Base-by-base conservation (phyloP, 345 rosid genomes). In the Rubroshorea leprosula region DNA sequence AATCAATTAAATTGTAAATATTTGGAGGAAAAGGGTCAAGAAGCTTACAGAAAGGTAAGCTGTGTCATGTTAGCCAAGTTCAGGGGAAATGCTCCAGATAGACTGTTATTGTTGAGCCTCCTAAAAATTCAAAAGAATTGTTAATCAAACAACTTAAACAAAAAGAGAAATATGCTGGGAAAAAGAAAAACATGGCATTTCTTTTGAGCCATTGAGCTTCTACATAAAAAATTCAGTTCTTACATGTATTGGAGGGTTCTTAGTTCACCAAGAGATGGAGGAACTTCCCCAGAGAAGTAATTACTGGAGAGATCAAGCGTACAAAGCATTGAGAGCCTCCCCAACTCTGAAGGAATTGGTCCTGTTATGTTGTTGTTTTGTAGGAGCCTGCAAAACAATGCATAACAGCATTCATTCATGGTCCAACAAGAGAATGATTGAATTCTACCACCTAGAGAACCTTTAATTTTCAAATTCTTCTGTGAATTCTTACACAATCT, bases 321-420 rank as follows among this genome's bases (percentile, higher is more conserved):
- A 41, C 74, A 83, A 64, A 93, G 89, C 78, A 72, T 85, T 19
- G 73, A 67, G 3, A 93, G 92, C 79, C 72, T 74, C 61, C 90
- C 83, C 25, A 93, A 58, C 75, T 87, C 99, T 10, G 77, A 31
- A 51, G 97, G 97, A 62, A 93, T 69, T 4, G 71, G 72, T 47
- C 99, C 99, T n/a, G 90, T 80, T 69, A 93, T 89, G 79, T 93
- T 87, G 73, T 93, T 93, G 69, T 89, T 87, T 73, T 89, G 96
- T 38, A 87, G 69, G 41, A 87, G 77, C 75, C 96, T 87, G 81
- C 43, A 65, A 60, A 4, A 1, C n/a, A 44, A n/a, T 14, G 18
- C 18, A n/a, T 14, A 10, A 44, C 5, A 64, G 15, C 2, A 41
- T 9, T 23, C 5, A 29, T 29, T 29, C 35, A 44, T 44, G 1